These are phyloP conservation scores for Plasmopara viticola DNA, from an alignment of 352 stramenopile genomes.

Conservation along the genomic window DNA sequence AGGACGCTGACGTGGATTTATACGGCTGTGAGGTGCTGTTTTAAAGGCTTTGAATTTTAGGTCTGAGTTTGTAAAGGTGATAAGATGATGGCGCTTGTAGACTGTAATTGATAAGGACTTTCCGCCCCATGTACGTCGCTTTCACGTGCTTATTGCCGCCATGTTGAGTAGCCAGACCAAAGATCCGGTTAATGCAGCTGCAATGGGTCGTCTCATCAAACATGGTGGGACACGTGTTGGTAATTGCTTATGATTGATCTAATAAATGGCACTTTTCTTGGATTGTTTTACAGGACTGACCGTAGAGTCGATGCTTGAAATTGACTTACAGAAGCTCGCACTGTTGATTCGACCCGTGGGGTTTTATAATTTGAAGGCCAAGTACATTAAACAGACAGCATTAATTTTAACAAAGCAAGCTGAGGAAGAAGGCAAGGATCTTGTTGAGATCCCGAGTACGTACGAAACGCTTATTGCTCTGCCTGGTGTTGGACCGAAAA, in stretches of 20 bases:
- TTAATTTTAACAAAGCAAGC: constrained; percentile 41
- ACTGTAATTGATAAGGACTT: constrained; percentile 36
- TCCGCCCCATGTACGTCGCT: constrained; percentile 54
- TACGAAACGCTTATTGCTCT: constrained; percentile 88
- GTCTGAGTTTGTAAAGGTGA: background rate
- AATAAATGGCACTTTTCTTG: background rate
- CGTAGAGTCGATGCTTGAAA: constrained; percentile 80
- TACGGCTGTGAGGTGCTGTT: constrained; percentile 53
- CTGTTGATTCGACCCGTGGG: constrained; percentile 88
- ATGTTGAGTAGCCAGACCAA: constrained; percentile 98
- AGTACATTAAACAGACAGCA: constrained; percentile 88
- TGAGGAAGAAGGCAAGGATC: constrained; percentile 13
- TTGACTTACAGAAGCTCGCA: constrained; percentile 79
- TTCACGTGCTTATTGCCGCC: constrained; percentile 92
- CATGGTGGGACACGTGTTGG: constrained; percentile 25
- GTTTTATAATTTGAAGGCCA: constrained; percentile 96
- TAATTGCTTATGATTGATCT: constrained; percentile 1
- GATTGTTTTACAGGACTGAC: constrained; percentile 56
- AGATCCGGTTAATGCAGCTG: constrained; percentile 85
- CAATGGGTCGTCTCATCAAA: constrained; percentile 55
- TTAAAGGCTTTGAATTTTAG: background rate
- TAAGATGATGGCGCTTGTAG: constrained; percentile 9
- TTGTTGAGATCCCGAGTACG: constrained; percentile 88
- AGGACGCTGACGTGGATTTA: constrained; percentile 65
- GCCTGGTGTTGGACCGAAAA: constrained; percentile 94